A percentile compares a stretch with the other conserved stretches of the same genome.
phyloP scores from a whole-genome alignment of 164 flowering plant species.

The Protea cynaroides region DNA sequence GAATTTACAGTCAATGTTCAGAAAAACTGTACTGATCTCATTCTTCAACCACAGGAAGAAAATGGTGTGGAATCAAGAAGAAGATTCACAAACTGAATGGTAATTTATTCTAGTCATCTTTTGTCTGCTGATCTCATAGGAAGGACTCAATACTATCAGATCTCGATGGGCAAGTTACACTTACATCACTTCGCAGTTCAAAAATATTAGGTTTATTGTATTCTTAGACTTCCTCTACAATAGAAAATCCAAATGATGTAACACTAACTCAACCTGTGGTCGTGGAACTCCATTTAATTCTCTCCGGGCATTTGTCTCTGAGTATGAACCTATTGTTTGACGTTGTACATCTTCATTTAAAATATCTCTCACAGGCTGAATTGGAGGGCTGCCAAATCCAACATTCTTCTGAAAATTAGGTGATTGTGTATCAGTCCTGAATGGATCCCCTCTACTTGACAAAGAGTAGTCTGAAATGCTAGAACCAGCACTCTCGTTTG shows the following conservation, averaged over 20 bases:
- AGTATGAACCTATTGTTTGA: constrained; percentile 15
- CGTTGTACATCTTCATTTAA: constrained; percentile 29
- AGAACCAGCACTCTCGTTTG: constrained; percentile 64
- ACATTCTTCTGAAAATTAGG: constrained; percentile 56
- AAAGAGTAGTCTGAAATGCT: constrained; percentile 63
- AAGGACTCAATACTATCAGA: not conserved
- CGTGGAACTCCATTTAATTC: constrained; percentile 28
- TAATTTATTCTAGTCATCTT: too few relatives aligned
- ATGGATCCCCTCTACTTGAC: constrained; percentile 68
- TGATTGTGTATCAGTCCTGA: constrained; percentile 50
- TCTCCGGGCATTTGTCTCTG: constrained; percentile 30
- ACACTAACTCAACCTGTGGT: constrained; percentile 36
- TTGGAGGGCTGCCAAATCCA: constrained; percentile 51
- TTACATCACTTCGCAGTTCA: not conserved
- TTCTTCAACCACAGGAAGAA: too few relatives aligned
- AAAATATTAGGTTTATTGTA: not conserved
- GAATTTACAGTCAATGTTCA: too few relatives aligned
- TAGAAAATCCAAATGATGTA: not conserved
- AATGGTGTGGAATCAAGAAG: too few relatives aligned
- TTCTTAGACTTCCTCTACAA: not conserved
- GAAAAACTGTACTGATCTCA: too few relatives aligned
- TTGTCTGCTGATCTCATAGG: not conserved
- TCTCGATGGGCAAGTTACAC: not conserved
- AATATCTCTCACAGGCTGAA: constrained; percentile 31
- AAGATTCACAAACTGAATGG: too few relatives aligned